Evolutionary conservation across 1,139 yeast genomes (phyloP).

Genomic region (Hansenula lynferdii): DNA sequence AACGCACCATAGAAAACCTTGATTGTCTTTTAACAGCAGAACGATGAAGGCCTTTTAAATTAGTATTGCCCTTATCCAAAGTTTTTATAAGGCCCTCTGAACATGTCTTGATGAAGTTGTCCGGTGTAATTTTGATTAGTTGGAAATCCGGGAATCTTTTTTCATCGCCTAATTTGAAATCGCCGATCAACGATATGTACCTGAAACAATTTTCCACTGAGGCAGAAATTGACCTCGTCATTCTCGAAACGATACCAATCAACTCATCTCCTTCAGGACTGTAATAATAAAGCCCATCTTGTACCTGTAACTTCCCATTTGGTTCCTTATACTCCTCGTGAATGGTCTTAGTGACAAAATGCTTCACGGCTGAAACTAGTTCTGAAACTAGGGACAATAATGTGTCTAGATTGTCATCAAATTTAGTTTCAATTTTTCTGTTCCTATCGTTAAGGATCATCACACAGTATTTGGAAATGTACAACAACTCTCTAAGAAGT

Average conservation of each 20-base stretch:
- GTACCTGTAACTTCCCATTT: slow-evolving; percentile 7
- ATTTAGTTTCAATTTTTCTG: slow-evolving; percentile 13
- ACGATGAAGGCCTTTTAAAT: slow-evolving; percentile 12
- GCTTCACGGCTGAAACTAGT: slow-evolving; percentile 59
- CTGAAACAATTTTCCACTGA: slow-evolving; percentile 45
- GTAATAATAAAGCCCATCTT: slow-evolving; percentile 39
- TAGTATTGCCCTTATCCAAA: slow-evolving; percentile 22
- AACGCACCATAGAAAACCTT: slow-evolving; percentile 57
- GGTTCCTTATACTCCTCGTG: slow-evolving; percentile 22
- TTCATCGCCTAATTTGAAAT: slow-evolving; percentile 60
- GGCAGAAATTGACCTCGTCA: slow-evolving; percentile 52
- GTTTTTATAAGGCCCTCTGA: slow-evolving; percentile 55
- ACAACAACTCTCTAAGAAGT: slow-evolving; percentile 57
- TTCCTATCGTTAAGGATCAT: slow-evolving; percentile 30
- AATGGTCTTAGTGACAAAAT: slow-evolving; percentile 50
- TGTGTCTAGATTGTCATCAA: slow-evolving; percentile 52
- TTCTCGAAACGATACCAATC: slow-evolving; percentile 55
- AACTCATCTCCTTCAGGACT: slow-evolving; percentile 66
- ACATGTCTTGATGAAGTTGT: slow-evolving; percentile 55
- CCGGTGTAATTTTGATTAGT: slow-evolving; percentile 53
- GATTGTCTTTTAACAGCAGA: slow-evolving; percentile 23
- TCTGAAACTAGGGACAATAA: slow-evolving; percentile 59
- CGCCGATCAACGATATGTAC: slow-evolving; percentile 57
- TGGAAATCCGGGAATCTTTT: slow-evolving; percentile 73
- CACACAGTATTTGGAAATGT: slow-evolving; percentile 47